Evolutionary conservation across 306 rosid species (phyloP).

Genomic region (Lithocarpus polystachyus): DNA sequence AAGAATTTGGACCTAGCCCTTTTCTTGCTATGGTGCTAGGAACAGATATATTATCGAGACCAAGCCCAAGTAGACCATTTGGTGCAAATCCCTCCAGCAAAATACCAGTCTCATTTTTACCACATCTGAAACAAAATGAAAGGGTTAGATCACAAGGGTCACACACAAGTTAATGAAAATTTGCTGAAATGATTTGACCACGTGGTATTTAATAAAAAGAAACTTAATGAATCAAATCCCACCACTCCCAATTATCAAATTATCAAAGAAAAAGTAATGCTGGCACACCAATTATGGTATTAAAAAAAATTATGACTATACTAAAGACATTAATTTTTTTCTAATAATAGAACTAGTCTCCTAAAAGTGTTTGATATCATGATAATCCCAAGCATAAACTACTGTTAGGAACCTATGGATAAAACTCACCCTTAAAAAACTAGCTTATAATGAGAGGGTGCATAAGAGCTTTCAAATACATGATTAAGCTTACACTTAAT

Average conservation of each 20-base stretch:
- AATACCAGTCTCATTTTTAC: conserved; percentile 69
- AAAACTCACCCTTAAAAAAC: too few relatives aligned
- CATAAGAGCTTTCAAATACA: too few relatives aligned
- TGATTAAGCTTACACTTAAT: too few relatives aligned
- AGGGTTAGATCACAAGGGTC: neutral
- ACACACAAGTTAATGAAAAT: neutral
- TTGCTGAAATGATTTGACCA: neutral
- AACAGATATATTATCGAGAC: conserved; percentile 52
- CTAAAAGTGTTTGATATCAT: neutral
- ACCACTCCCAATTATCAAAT: too few relatives aligned
- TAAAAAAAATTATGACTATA: too few relatives aligned
- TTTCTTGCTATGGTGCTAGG: conserved; percentile 73
- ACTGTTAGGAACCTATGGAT: too few relatives aligned
- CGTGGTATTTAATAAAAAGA: conserved; percentile 1
- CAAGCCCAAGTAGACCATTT: conserved; percentile 83
- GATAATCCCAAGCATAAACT: neutral
- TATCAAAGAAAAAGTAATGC: conserved; percentile 1
- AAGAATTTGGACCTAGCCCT: conserved; percentile 64
- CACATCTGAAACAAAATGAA: conserved; percentile 60
- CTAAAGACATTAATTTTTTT: conserved; percentile 3
- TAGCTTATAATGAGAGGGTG: too few relatives aligned
- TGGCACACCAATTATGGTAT: neutral
- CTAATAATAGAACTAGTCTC: conserved; percentile 7
- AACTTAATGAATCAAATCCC: conserved; percentile 3
- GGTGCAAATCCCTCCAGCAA: conserved; percentile 67